A percentile compares a stretch with the other conserved stretches of the same genome.
These are phyloP conservation scores for Mycena capillaripes DNA, from an alignment of 768 basidiomycete genomes.

Conservation along the genomic window DNA sequence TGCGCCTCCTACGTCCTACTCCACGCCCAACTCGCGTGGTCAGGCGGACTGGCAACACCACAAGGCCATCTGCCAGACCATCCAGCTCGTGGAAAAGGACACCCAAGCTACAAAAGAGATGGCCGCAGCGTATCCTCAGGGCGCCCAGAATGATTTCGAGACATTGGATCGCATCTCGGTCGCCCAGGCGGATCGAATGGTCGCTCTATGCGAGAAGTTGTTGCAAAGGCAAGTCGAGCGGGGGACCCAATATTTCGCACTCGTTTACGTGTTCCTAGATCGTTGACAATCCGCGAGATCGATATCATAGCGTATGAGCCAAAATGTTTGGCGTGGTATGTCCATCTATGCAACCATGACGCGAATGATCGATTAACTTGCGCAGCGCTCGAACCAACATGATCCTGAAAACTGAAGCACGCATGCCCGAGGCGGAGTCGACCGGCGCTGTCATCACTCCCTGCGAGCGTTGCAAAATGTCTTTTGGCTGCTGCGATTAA, in stretches of 20 bases:
- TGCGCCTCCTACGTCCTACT: background rate
- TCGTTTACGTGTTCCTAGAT: background rate
- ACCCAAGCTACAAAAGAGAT: background rate
- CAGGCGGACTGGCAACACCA: slow-evolving; percentile 22
- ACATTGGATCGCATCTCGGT: slow-evolving; percentile 9
- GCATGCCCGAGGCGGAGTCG: background rate
- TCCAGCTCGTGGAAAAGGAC: slow-evolving; percentile 7
- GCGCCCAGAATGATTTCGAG: slow-evolving; percentile 3
- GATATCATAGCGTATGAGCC: slow-evolving; percentile 6
- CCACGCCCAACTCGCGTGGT: background rate
- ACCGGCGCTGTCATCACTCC: background rate
- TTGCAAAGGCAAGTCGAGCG: slow-evolving; percentile 7
- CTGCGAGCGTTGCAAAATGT: slow-evolving; percentile 19
- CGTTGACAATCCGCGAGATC: background rate
- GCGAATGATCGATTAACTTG: background rate
- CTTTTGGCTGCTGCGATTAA: slow-evolving; percentile 20
- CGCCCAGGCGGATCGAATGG: slow-evolving; percentile 1
- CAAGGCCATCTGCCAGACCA: slow-evolving; percentile 16
- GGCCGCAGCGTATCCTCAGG: slow-evolving; percentile 7
- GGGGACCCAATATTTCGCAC: background rate
- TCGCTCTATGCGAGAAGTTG: slow-evolving; percentile 8
- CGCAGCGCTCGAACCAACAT: slow-evolving; percentile 17
- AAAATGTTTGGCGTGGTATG: slow-evolving; percentile 22
- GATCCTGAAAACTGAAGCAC: slow-evolving; percentile 5
- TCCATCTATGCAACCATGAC: background rate